Conservation (phyloP, 257 asterid species). For the Solanum dulcamara region DNA sequence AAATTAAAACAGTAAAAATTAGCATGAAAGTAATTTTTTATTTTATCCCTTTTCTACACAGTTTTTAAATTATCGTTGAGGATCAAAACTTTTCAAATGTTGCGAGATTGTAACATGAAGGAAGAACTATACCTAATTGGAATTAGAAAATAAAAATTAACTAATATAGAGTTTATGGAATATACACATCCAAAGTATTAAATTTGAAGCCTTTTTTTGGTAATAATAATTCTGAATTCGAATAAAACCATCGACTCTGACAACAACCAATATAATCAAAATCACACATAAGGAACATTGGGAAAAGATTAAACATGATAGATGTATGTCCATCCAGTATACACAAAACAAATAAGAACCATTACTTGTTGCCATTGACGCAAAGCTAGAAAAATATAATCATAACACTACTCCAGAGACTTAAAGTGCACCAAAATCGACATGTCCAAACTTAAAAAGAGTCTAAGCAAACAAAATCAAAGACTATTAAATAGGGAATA, state of each 20-base stretch:
- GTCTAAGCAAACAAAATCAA: neutral
- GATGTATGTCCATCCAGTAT: neutral
- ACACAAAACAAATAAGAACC: neutral
- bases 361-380: neutral
- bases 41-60: neutral
- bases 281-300: neutral
- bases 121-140: neutral
- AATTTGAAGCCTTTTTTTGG: neutral
- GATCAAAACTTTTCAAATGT: neutral
- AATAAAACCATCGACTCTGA: neutral
- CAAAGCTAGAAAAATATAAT: neutral
- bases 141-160: neutral
- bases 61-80: neutral
- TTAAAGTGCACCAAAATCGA: neutral
- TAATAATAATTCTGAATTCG: neutral
- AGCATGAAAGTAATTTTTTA: too few species aligned
- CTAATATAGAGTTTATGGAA: neutral
- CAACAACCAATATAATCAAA: neutral
- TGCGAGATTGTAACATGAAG: neutral
- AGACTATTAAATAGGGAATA: neutral
- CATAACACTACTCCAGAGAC: neutral
- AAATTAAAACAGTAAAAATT: too few species aligned
- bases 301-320: neutral
- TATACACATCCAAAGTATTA: neutral
- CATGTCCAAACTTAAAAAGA: neutral